Evolutionary conservation across 768 basidiomycete genomes (phyloP), one percentile per base, ranked within the genome.

Genomic region (Hypholoma sublateritium): DNA sequence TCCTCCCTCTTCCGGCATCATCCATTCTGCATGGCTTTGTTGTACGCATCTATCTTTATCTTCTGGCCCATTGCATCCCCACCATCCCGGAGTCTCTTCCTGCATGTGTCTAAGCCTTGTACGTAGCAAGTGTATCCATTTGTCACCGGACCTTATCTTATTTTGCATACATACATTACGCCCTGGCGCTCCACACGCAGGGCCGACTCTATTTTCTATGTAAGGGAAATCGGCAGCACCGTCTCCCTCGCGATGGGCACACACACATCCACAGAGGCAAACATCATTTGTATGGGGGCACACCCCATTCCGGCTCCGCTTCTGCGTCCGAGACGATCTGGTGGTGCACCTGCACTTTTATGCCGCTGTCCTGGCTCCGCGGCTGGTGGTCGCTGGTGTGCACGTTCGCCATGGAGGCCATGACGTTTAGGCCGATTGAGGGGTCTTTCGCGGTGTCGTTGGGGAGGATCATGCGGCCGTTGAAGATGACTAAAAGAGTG

Each of bases 401-500:
- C 5, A 39, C 39, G 39, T 52, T 11, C 5, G 25, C 25, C 12
- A 42, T 13, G 16, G 50, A 39, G n/a, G 21, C 25, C 37, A 52
- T 28, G 24, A 36, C 39, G 21, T 42, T 42, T 9, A 52, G 50
- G 3, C 50, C 36, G 25, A 24, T 39, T 4, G 41, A 42, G 3
- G 41, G 9, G 21, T n/a, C 16, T 14, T 42, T 42, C 41, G 8
- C 21, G 12, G 24, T 28, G 24, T 52, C 50, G 5, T 19, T n/a
- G 36, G 50, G 50, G n/a, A 52, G 36, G 14, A 24, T 37, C 36
- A 52, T 39, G 8, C 50, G 50, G 25, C 39, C 25, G 22, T 52
- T 52, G 39, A 52, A 52, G 16, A 52, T 52, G 16, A 52, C 50
- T 16, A 52, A 28, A 39, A 52, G 50, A 39, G 50, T 52, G 50